Conservation (phyloP, 78 protist genomes). For the Speleostelium caveatum region DNA sequence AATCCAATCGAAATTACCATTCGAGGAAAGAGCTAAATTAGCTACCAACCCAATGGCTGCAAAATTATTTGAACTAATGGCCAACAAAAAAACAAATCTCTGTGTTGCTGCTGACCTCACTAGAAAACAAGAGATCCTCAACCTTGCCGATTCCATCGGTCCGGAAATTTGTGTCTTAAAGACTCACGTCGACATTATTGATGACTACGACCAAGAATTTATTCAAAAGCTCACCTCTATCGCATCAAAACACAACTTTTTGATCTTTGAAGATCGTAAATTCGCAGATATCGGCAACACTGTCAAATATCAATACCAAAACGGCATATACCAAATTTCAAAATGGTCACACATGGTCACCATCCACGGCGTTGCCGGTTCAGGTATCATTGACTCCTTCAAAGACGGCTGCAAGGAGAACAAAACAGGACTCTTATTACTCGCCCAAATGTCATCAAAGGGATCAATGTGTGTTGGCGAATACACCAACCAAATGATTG, state of each 20-base stretch:
- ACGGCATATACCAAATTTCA: conserved; percentile 90
- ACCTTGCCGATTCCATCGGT: conserved; percentile 83
- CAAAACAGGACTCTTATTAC: conserved; percentile 86
- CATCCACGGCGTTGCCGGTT: conserved; percentile 88
- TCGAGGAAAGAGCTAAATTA: conserved; percentile 74
- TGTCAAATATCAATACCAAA: conserved; percentile 83
- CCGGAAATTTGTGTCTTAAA: conserved; percentile 90
- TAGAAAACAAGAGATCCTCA: conserved; percentile 59
- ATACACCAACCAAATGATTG: conserved; percentile 55
- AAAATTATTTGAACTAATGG: conserved; percentile 79
- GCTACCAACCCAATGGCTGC: conserved; percentile 63
- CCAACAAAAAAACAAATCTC: conserved; percentile 84
- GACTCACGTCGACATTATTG: conserved; percentile 95
- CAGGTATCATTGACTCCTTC: conserved; percentile 82
- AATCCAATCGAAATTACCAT: background rate
- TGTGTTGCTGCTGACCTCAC: conserved; percentile 87
- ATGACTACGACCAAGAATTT: conserved; percentile 78
- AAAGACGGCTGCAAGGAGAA: conserved; percentile 8
- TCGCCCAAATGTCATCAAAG: conserved; percentile 92
- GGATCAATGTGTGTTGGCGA: conserved; percentile 67
- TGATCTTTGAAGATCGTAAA: conserved; percentile 95
- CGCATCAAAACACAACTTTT: conserved; percentile 85
- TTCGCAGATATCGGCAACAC: conserved; percentile 96
- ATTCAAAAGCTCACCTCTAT: conserved; percentile 27
- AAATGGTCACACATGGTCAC: conserved; percentile 76